Conservation (phyloP, 768 basidiomycete genomes). For the Tulasnella sp. region DNA sequence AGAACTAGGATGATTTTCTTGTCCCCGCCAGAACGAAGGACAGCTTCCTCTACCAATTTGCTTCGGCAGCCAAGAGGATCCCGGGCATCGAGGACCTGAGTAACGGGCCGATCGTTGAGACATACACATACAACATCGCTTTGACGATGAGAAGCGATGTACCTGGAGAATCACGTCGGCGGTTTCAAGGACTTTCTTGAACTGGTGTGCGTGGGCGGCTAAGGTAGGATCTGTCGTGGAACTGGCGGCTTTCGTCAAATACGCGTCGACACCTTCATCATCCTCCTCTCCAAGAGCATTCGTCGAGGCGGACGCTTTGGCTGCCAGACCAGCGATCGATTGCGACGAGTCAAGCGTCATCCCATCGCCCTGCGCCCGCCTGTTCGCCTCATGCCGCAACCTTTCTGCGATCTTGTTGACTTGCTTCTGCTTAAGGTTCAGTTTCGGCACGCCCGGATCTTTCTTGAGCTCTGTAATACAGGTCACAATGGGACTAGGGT, state of each 20-base stretch:
- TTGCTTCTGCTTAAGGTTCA: constrained; percentile 60
- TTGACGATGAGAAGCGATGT: neutral
- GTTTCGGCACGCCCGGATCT: constrained; percentile 82
- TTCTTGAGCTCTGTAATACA: constrained; percentile 66
- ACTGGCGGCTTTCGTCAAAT: neutral
- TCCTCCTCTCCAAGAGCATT: neutral
- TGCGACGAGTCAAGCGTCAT: constrained; percentile 33
- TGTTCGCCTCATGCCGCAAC: constrained; percentile 57
- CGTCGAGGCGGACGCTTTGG: neutral
- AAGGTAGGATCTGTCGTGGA: constrained; percentile 39
- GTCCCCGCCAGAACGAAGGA: constrained; percentile 72
- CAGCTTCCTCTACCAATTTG: constrained; percentile 90
- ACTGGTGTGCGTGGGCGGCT: constrained; percentile 36
- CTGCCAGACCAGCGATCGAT: constrained; percentile 3
- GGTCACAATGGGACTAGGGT: neutral
- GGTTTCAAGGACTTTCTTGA: constrained; percentile 78
- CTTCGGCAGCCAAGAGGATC: constrained; percentile 95
- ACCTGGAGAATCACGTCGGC: constrained; percentile 81
- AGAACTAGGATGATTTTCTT: constrained; percentile 91
- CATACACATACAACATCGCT: neutral
- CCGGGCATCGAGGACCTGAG: constrained; percentile 75
- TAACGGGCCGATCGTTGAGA: neutral
- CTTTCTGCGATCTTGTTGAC: constrained; percentile 33
- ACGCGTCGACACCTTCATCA: neutral
- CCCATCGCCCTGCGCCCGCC: constrained; percentile 34